Conservation (phyloP, 495 filamentous ascomycete species). For the Penicillium pancosmium region DNA sequence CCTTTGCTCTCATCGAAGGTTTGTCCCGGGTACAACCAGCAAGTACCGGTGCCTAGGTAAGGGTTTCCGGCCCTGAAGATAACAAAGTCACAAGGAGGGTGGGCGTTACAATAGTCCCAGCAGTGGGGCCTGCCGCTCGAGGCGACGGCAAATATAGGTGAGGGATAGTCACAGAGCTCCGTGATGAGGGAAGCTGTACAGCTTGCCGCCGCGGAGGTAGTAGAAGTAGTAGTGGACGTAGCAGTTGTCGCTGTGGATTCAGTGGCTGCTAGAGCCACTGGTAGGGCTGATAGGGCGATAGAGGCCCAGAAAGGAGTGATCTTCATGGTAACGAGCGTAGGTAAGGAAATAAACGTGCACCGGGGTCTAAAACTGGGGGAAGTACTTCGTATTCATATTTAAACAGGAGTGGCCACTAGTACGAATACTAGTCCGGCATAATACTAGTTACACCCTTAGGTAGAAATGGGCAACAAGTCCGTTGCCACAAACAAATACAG, state of each 20-base stretch:
- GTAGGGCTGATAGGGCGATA: slow-evolving; percentile 24
- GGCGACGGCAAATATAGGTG: slow-evolving; percentile 28
- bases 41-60: slow-evolving; percentile 22
- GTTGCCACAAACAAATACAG: too few relatives aligned
- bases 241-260: slow-evolving; percentile 16
- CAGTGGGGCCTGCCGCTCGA: slow-evolving; percentile 19
- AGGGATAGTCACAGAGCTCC: slow-evolving; percentile 27
- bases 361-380: neutral
- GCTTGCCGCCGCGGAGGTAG: slow-evolving; percentile 21
- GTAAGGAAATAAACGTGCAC: slow-evolving; percentile 13
- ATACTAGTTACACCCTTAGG: too few relatives aligned
- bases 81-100: slow-evolving; percentile 32
- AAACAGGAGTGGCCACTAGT: neutral
- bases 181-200: slow-evolving; percentile 31
- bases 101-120: slow-evolving; percentile 34
- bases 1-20: slow-evolving; percentile 25
- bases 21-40: slow-evolving; percentile 34
- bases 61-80: slow-evolving; percentile 30
- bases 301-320: slow-evolving; percentile 28
- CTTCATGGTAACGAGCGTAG: slow-evolving; percentile 30
- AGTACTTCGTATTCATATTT: neutral
- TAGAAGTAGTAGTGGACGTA: slow-evolving; percentile 25
- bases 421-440: neutral
- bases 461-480: too few relatives aligned
- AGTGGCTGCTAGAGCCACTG: slow-evolving; percentile 20